phyloP scores from a whole-genome alignment of 2,329 filamentous ascomycete species.

The Colletotrichum phormii region DNA sequence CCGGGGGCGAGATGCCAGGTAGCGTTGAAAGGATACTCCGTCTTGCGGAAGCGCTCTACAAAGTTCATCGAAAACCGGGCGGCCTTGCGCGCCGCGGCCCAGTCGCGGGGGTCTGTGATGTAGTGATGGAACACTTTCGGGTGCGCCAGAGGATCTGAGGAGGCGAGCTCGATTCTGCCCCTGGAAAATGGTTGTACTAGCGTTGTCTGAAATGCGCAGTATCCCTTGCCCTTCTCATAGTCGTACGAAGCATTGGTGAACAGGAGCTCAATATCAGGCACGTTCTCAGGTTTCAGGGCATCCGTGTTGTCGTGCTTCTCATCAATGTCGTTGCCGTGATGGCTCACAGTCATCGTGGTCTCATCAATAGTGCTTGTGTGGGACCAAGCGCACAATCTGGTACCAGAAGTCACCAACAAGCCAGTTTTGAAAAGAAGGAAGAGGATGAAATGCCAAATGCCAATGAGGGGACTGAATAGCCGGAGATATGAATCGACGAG shows the following conservation, averaged over 20 bases:
- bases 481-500: constrained; percentile 40
- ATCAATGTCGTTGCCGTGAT: constrained; percentile 1
- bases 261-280: constrained; percentile 49
- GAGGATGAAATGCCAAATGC: constrained; percentile 44
- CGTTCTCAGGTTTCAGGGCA: constrained; percentile 37
- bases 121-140: constrained; percentile 47
- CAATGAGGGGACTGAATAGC: constrained; percentile 38
- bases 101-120: constrained; percentile 45
- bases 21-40: constrained; percentile 41
- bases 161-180: constrained; percentile 46
- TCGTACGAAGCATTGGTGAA: constrained; percentile 50
- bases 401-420: constrained; percentile 39
- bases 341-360: constrained; percentile 40
- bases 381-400: constrained; percentile 40
- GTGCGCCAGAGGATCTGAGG: constrained; percentile 48
- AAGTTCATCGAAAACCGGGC: constrained; percentile 46
- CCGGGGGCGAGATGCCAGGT: constrained; percentile 23
- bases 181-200: constrained; percentile 45
- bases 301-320: constrained; percentile 39
- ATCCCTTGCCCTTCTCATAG: constrained; percentile 40
- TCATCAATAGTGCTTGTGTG: constrained; percentile 43
- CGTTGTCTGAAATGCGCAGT: constrained; percentile 42
- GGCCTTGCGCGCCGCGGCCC: constrained; percentile 41
- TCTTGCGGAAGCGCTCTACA: constrained; percentile 42
- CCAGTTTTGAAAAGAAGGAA: constrained; percentile 44